phyloP scores from a whole-genome alignment of 306 rosid species.

The Mimosa bimucronata region DNA sequence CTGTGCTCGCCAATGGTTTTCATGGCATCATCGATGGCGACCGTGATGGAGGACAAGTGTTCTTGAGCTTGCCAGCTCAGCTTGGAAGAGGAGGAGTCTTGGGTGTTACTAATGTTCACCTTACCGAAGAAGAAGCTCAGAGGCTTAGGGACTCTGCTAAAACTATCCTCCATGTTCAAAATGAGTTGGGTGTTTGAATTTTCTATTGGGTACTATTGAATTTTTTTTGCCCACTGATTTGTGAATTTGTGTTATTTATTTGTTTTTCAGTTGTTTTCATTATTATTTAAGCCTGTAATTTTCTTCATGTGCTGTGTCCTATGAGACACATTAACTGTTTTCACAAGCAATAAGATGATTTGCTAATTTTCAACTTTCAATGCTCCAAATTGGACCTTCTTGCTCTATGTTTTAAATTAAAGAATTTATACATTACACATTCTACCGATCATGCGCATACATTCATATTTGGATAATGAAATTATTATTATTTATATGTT shows the following conservation, averaged over 20 bases:
- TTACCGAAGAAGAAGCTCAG: slow-evolving; percentile 58
- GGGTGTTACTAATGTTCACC: slow-evolving; percentile 77
- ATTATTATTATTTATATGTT: no score
- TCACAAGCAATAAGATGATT: no score
- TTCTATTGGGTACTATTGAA: background rate
- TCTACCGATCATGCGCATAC: no score
- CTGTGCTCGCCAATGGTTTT: slow-evolving; percentile 74
- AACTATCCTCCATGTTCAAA: slow-evolving; percentile 64
- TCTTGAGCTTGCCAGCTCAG: slow-evolving; percentile 82
- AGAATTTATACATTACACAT: background rate
- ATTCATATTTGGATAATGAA: no score
- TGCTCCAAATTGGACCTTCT: background rate
- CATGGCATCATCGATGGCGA: slow-evolving; percentile 62
- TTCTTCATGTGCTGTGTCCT: background rate
- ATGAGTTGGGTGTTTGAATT: slow-evolving; percentile 60
- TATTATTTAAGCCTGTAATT: background rate
- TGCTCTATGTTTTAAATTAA: no score
- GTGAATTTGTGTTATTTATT: background rate
- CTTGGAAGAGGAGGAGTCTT: slow-evolving; percentile 78
- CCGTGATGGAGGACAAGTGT: slow-evolving; percentile 75
- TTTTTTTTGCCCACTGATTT: background rate
- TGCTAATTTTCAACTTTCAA: background rate
- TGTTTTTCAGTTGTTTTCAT: background rate
- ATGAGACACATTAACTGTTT: no score
- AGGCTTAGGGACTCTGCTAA: slow-evolving; percentile 67